Conservation (phyloP, 768 basidiomycete genomes). For the Leccinum subgranulosum region DNA sequence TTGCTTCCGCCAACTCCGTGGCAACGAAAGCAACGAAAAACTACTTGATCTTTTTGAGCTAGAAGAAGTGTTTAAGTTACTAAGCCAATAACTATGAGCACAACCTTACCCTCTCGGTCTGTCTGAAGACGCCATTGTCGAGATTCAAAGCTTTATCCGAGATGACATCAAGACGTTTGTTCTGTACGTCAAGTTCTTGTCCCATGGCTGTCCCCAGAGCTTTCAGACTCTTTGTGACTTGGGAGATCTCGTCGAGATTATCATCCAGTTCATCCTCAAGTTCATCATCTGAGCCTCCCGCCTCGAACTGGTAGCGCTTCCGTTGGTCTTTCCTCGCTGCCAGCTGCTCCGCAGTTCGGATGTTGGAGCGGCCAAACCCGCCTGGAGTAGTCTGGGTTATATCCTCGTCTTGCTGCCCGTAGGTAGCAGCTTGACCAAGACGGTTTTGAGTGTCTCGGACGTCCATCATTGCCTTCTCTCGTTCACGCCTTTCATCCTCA, state of each 20-base stretch:
- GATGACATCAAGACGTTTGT: constrained; percentile 71
- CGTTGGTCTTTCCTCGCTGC: constrained; percentile 63
- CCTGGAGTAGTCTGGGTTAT: constrained; percentile 33
- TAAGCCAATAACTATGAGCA: constrained; percentile 13
- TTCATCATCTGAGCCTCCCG: constrained; percentile 87
- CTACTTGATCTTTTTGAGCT: constrained; percentile 65
- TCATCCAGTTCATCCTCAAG: constrained; percentile 91
- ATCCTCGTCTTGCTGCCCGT: constrained; percentile 50
- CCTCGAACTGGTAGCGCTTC: constrained; percentile 89
- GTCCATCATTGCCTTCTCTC: constrained; percentile 83
- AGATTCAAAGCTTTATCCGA: constrained; percentile 73
- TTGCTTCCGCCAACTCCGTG: neutral
- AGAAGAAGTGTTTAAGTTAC: constrained; percentile 7
- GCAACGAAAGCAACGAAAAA: neutral
- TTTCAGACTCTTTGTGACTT: constrained; percentile 74
- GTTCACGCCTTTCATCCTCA: constrained; percentile 78
- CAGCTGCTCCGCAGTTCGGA: constrained; percentile 50
- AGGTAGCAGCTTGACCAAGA: constrained; percentile 69
- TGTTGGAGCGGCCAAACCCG: constrained; percentile 38
- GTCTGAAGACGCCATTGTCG: constrained; percentile 73
- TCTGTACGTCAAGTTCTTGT: constrained; percentile 86
- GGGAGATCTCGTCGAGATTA: constrained; percentile 84
- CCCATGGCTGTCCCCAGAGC: constrained; percentile 80
- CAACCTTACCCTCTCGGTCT: constrained; percentile 73
- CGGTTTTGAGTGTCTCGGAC: constrained; percentile 86